Evolutionary conservation across 2,329 filamentous ascomycete genomes (phyloP).

Genomic region (Aspergillus carbonarius): DNA sequence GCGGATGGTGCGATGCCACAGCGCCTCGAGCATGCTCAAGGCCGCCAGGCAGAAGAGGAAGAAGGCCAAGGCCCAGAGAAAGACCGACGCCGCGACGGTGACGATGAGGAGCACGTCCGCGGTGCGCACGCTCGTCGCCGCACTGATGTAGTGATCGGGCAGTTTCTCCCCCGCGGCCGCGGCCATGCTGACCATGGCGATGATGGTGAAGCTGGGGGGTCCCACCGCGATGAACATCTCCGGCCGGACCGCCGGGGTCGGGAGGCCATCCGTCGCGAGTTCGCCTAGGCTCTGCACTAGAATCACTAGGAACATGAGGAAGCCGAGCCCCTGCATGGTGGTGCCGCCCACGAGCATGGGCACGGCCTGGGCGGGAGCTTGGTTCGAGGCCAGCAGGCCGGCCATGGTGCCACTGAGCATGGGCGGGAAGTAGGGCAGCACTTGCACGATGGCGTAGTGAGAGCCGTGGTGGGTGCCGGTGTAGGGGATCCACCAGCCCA

Average conservation of each 20-base stretch:
- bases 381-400: slow-evolving; percentile 29
- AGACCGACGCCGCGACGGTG: slow-evolving; percentile 44
- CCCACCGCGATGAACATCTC: slow-evolving; percentile 57
- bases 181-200: slow-evolving; percentile 51
- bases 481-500: slow-evolving; percentile 10
- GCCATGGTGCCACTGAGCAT: slow-evolving; percentile 43
- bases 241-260: slow-evolving; percentile 41
- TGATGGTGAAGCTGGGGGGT: slow-evolving; percentile 44
- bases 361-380: slow-evolving; percentile 33
- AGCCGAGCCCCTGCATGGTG: slow-evolving; percentile 48
- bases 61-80: slow-evolving; percentile 51
- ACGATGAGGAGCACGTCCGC: slow-evolving; percentile 42
- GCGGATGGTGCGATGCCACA: background rate
- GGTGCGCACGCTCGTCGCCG: slow-evolving; percentile 22
- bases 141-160: slow-evolving; percentile 30
- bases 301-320: slow-evolving; percentile 46
- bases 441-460: slow-evolving; percentile 11
- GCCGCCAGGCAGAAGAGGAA: slow-evolving; percentile 52
- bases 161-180: slow-evolving; percentile 36
- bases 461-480: background rate
- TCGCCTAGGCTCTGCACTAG: slow-evolving; percentile 46
- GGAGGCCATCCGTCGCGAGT: slow-evolving; percentile 45
- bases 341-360: slow-evolving; percentile 47
- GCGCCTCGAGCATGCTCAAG: slow-evolving; percentile 33
- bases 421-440: slow-evolving; percentile 23